A percentile compares a stretch with the other conserved stretches of the same genome.
Conservation (phyloP, 176 grass and related monocot genomes). For the Musa itinerans region DNA sequence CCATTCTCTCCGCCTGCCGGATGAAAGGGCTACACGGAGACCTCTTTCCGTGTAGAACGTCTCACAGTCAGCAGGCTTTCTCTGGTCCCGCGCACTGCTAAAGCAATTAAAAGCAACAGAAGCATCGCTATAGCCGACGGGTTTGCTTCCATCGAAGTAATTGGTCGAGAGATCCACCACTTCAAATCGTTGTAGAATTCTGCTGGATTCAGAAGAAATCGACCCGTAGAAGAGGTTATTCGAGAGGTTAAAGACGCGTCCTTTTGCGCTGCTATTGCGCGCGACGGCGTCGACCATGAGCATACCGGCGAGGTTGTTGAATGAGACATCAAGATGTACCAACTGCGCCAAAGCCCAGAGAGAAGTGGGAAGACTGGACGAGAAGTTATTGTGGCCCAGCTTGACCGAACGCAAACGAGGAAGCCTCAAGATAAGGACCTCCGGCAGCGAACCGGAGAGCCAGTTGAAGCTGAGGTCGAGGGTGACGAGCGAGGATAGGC, state of each 20-base stretch:
- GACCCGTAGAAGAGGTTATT: conserved; percentile 57
- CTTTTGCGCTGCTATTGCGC: not conserved
- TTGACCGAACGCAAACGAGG: not conserved
- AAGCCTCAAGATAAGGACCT: not conserved
- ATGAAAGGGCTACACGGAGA: not conserved
- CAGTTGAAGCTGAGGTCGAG: conserved; percentile 26
- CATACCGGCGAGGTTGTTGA: conserved; percentile 57
- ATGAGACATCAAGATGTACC: conserved; percentile 48
- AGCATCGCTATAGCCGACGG: not conserved
- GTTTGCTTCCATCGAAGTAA: conserved; percentile 43
- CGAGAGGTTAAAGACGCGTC: conserved; percentile 47
- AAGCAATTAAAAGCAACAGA: conserved; percentile 51
- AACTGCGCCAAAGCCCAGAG: conserved; percentile 15
- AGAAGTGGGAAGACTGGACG: conserved; percentile 16
- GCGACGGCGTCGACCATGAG: conserved; percentile 17
- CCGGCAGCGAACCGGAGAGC: not conserved
- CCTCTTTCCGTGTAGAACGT: conserved; percentile 54
- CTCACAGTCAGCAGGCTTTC: conserved; percentile 32
- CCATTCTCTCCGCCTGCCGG: conserved; percentile 9
- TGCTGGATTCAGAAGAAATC: conserved; percentile 24
- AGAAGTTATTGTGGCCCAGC: conserved; percentile 21
- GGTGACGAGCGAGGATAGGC: conserved; percentile 27
- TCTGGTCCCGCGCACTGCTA: conserved; percentile 34
- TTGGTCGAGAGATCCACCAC: conserved; percentile 56
- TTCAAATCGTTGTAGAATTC: conserved; percentile 39